Evolutionary conservation across 306 rosid species (phyloP), one percentile per base, ranked within the genome.

Genomic region (Acacia melanoxylon): DNA sequence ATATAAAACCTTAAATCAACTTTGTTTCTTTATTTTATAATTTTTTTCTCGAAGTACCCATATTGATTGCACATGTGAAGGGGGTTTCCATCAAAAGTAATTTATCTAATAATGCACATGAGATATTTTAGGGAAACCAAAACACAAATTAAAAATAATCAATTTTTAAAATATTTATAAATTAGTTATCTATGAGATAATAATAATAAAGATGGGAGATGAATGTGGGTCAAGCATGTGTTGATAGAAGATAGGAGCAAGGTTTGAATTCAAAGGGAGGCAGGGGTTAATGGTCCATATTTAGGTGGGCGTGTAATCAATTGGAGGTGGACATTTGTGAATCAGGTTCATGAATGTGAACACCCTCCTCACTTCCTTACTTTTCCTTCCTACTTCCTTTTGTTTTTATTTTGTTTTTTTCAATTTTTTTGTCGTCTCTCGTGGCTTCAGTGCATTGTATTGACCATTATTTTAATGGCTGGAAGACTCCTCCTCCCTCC

Each of bases 321-420:
- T 79, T 69, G 79, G 82, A 82, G 7, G 68, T 51, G 17, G 83
- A 73, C 77, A 31, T 42, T 42, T 68, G 41, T 10, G 67, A 0
- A 73, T 42, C 11, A 20, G 42, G 72, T 86, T 69, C 84, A 82
- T 82, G 86, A 79, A 86, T 82, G 84, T 62, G 88, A 82, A 86
- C 82, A 41, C 71, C n/a, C 20, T 4, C n/a, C 20, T 4, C 25
- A 0, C 29, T n/a, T 56, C 5, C 8, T 22, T n/a, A 56, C 41
- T 56, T 6, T 56, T 2, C 10, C 20, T 56, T n/a, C 25, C 5
- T 46, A 15, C 0, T 33, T 37, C 19, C 59, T 22, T 35, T 67
- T 51, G 9, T 15, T 51, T 17, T 5, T 14, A 15, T 16, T 16
- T 2, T 48, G 3, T 29, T 35, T 4, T 19, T 52, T 6, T 19